Percentiles rank a stretch among this genome's conserved stretches.
These are phyloP conservation scores for Talaromyces adpressus DNA, from an alignment of 495 filamentous ascomycete genomes.

Conservation along the genomic window DNA sequence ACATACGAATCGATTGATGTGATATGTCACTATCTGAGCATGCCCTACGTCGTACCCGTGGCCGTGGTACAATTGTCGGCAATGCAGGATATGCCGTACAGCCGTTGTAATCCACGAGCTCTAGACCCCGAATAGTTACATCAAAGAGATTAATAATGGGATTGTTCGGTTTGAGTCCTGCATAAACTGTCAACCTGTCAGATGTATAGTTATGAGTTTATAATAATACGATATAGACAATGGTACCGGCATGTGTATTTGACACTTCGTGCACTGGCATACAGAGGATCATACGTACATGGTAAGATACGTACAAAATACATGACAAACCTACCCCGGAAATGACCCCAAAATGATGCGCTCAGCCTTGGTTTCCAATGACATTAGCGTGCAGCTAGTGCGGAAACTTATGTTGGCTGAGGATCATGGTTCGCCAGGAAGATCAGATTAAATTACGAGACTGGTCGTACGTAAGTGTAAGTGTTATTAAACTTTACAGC, in stretches of 20 bases:
- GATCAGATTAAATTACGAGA: neutral
- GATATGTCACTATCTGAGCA: neutral
- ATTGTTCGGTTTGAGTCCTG: neutral
- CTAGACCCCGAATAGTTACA: neutral
- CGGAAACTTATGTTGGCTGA: neutral
- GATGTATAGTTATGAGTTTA: neutral
- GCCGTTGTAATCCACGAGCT: neutral
- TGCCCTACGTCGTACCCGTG: neutral
- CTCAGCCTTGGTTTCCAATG: neutral
- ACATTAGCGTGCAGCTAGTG: neutral
- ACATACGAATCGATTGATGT: neutral
- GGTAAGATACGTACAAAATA: neutral
- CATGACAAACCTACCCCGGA: neutral
- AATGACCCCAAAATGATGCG: slow-evolving; percentile 1
- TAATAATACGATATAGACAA: neutral
- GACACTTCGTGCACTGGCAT: neutral
- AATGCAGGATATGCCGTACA: neutral
- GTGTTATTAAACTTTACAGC: neutral
- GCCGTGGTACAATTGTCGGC: neutral
- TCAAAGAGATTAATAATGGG: neutral
- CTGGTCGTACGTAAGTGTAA: neutral
- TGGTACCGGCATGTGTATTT: neutral
- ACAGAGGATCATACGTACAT: neutral
- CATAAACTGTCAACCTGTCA: neutral
- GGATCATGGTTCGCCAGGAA: neutral